Evolutionary conservation across 352 stramenopile genomes (phyloP), one percentile per base, ranked within the genome.

Genomic region (Phytophthora tentaculata): DNA sequence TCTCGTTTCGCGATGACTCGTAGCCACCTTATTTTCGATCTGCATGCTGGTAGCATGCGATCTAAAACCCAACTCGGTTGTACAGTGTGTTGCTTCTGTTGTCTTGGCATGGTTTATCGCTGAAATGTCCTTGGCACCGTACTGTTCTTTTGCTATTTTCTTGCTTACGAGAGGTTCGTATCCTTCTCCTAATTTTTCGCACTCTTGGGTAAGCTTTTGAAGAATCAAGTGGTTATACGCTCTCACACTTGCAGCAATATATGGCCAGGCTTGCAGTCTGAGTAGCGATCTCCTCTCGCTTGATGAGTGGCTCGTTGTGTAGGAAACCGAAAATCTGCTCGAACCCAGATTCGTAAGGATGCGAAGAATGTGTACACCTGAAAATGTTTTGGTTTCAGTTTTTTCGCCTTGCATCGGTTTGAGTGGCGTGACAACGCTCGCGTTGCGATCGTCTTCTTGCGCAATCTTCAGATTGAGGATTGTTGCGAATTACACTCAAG

Each of bases 281-380:
- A 16, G 24, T 62, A 66, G 0, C n/a, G 41, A 24, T 62, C 56
- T 7, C 64, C 56, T 1, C 56, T 62, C 10, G 12, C 43, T 65
- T 67, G 41, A 50, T 66, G 9, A 66, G 56, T 19, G 56, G 47
- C 19, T 71, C 56, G 44, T 71, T 71, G 23, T 12, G n/a, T 6
- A 71, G 9, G n/a, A 62, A 71, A 12, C 41, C 52, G 20, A 62
- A 41, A 22, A 71, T 67, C 5, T 48, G 19, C 22, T 66, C 43
- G 51, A 62, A 71, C 7, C 61, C 24, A 2, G 23, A 22, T n/a
- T 71, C 51, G 37, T 58, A 0, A 67, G 22, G 49, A 67, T 57
- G 19, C 61, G n/a, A n/a, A 57, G 8, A 64, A 43, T 14, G 12
- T 43, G 3, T 8, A 43, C 6, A 14, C 6, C 35, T 43, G 35